These are phyloP conservation scores for Stentor coeruleus DNA, from an alignment of 73 alveolate species.

Conservation along the genomic window DNA sequence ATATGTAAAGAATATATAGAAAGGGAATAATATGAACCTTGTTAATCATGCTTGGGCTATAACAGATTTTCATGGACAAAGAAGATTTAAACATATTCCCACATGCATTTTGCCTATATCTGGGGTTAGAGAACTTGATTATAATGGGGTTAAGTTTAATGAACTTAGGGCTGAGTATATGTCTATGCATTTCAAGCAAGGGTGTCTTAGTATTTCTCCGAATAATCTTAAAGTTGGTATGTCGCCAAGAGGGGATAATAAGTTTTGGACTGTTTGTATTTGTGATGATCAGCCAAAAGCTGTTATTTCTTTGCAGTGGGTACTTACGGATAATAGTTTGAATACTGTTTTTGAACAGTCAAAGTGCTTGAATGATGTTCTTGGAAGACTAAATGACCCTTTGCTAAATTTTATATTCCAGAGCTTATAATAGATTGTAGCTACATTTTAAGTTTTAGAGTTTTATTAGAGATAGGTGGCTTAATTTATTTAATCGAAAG, in stretches of 20 bases:
- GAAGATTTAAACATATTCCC: conserved; percentile 10
- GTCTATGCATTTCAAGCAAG: conserved; percentile 24
- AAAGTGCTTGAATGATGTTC: no score
- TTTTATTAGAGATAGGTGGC: no score
- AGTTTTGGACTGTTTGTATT: conserved; percentile 4
- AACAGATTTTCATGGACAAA: not conserved
- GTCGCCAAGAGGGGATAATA: not conserved
- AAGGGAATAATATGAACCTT: not conserved
- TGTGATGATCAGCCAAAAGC: conserved; percentile 2
- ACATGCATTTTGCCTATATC: not conserved
- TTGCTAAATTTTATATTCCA: no score
- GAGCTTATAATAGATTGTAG: no score
- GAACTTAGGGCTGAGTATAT: not conserved
- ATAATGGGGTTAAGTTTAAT: not conserved
- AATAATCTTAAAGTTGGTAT: conserved; percentile 13
- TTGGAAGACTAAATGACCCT: no score
- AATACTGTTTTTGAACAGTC: no score
- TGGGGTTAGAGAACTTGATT: conserved; percentile 2
- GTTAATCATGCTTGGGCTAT: conserved; percentile 22
- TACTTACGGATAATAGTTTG: not conserved
- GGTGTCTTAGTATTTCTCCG: conserved; percentile 17
- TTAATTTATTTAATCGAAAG: no score
- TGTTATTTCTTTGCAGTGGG: conserved; percentile 22
- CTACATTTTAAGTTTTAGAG: no score
- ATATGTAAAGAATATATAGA: conserved; percentile 9